A percentile compares a stretch with the other conserved stretches of the same genome.
phyloP scores from a whole-genome alignment of 106 monocot species.

The Amphibolis antarctica region DNA sequence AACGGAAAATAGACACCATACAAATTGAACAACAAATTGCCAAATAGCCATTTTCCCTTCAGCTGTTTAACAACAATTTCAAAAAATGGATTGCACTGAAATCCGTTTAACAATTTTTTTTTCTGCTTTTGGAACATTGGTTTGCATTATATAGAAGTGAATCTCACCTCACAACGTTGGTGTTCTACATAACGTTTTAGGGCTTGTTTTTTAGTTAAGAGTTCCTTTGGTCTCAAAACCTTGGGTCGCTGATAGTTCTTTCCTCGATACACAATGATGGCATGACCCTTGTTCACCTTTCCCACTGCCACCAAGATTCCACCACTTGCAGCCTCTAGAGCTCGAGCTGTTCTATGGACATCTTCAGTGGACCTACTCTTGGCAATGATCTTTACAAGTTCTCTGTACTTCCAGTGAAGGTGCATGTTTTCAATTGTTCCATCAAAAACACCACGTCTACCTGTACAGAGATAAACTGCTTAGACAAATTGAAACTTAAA shows the following conservation, averaged over 20 bases:
- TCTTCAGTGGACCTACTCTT: conserved; percentile 42
- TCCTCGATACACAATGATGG: conserved; percentile 88
- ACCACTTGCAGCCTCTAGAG: conserved; percentile 83
- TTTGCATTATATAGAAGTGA: too few species aligned
- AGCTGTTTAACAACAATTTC: too few species aligned
- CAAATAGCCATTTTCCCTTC: too few species aligned
- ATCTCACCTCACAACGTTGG: conserved; percentile 64
- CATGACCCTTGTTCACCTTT: conserved; percentile 86
- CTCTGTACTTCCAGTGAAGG: conserved; percentile 98
- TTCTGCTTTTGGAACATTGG: too few species aligned
- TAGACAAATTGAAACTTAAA: not conserved
- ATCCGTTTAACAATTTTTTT: too few species aligned
- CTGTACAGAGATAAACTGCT: conserved; percentile 16
- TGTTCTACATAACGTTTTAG: conserved; percentile 58
- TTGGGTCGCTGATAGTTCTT: conserved; percentile 78
- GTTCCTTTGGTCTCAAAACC: conserved; percentile 57
- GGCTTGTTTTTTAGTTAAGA: conserved; percentile 76
- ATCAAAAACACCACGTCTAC: conserved; percentile 93
- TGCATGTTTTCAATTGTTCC: conserved; percentile 99
- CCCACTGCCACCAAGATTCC: conserved; percentile 87
- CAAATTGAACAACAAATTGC: too few species aligned
- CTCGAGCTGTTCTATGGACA: conserved; percentile 48
- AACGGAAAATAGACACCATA: too few species aligned
- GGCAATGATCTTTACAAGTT: conserved; percentile 88
- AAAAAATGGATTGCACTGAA: too few species aligned